Percentiles rank a stretch among this genome's conserved stretches.
Conservation (phyloP, 208 protist species). For the Spongospora subterranea region DNA sequence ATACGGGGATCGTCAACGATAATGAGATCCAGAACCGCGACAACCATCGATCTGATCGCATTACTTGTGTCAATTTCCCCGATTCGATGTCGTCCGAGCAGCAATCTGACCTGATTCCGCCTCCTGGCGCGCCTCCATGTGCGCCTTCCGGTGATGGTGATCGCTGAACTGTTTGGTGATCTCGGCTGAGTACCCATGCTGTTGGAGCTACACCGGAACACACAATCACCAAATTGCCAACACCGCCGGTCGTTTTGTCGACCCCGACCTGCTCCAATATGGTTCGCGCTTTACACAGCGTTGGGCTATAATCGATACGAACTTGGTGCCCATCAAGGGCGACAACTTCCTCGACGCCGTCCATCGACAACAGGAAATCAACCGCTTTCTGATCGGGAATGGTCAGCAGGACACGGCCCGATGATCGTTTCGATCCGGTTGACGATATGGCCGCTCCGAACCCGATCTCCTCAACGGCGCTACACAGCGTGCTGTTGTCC, state of each 20-base stretch:
- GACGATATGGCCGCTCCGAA: not conserved
- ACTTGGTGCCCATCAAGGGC: not conserved
- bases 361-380: not conserved
- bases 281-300: not conserved
- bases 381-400: not conserved
- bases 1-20: slow-evolving; percentile 77
- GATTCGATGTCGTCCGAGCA: not conserved
- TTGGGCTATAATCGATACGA: not conserved
- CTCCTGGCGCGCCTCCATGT: not conserved
- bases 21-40: slow-evolving; percentile 73
- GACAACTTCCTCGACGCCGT: not conserved
- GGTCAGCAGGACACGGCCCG: not conserved
- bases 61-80: not conserved
- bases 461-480: not conserved
- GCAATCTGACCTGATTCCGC: not conserved
- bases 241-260: not conserved
- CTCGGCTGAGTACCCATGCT: not conserved
- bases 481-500: not conserved
- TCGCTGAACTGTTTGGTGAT: slow-evolving; percentile 9
- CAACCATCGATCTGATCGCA: slow-evolving; percentile 64
- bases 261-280: not conserved
- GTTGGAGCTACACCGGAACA: not conserved
- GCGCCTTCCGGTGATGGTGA: not conserved
- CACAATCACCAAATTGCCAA: not conserved
- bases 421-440: not conserved